These are phyloP conservation scores for Astragalus glycyphyllos DNA, from an alignment of 306 rosid genomes.

Conservation along the genomic window DNA sequence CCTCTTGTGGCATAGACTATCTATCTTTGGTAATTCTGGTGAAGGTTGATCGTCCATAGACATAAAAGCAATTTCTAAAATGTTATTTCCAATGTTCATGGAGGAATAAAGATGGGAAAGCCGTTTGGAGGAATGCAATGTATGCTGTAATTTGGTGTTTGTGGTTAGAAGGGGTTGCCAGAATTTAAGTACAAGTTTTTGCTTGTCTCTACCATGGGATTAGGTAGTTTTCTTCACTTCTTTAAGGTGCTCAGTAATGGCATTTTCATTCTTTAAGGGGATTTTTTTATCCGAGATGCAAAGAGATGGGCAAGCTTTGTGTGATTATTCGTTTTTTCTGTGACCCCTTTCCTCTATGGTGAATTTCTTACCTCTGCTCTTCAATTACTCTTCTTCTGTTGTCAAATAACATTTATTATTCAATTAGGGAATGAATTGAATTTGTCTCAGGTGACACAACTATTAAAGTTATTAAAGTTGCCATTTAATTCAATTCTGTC, in stretches of 20 bases:
- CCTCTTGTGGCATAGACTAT: too few species aligned
- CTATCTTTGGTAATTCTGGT: too few species aligned
- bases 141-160: constrained; percentile 6
- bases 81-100: too few species aligned
- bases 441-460: background rate
- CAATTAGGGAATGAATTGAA: background rate
- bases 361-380: constrained; percentile 7
- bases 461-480: background rate
- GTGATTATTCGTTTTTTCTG: background rate
- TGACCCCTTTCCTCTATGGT: background rate
- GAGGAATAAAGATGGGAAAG: too few species aligned
- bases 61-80: too few species aligned
- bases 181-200: background rate
- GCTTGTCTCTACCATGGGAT: background rate
- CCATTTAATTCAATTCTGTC: constrained; percentile 6
- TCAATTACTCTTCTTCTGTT: constrained; percentile 5
- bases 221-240: constrained; percentile 17
- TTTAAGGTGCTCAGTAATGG: background rate
- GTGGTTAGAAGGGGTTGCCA: background rate
- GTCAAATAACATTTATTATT: background rate
- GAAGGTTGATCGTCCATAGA: too few species aligned
- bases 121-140: background rate
- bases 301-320: background rate
- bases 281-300: background rate
- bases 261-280: constrained; percentile 19